Evolutionary conservation across 2,329 filamentous ascomycete species (phyloP).

Genomic region (Colletotrichum kahawae): DNA sequence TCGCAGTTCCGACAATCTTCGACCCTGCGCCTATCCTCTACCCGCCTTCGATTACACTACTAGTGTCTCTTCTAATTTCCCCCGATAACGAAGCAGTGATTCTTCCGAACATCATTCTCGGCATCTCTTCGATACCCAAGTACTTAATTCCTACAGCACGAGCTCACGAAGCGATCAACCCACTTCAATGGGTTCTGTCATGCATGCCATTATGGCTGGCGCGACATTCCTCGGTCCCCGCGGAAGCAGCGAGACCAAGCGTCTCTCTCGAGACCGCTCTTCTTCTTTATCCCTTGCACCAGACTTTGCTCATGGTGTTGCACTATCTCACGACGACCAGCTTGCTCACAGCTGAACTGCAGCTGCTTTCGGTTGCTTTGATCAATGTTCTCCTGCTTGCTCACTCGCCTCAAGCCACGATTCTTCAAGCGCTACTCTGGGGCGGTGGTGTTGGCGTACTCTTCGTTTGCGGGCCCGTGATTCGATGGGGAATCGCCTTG

Average conservation of each 20-base stretch:
- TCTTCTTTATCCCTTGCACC: slow-evolving; percentile 83
- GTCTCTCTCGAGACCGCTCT: slow-evolving; percentile 63
- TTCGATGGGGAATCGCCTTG: slow-evolving; percentile 83
- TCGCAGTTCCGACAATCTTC: slow-evolving; percentile 74
- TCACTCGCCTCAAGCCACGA: slow-evolving; percentile 80
- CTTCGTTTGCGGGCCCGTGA: slow-evolving; percentile 72
- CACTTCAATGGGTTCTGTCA: slow-evolving; percentile 80
- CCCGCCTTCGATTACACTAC: slow-evolving; percentile 75
- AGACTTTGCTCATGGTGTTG: slow-evolving; percentile 74
- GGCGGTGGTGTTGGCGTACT: slow-evolving; percentile 80
- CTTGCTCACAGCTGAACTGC: slow-evolving; percentile 83
- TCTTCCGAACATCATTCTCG: slow-evolving; percentile 81
- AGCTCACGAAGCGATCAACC: slow-evolving; percentile 61
- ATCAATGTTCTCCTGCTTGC: slow-evolving; percentile 83
- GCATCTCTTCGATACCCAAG: slow-evolving; percentile 77
- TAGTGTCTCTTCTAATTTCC: slow-evolving; percentile 78
- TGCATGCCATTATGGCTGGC: slow-evolving; percentile 63
- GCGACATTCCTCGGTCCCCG: background rate
- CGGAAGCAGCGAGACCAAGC: slow-evolving; percentile 26
- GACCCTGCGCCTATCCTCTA: slow-evolving; percentile 93
- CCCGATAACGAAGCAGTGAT: slow-evolving; percentile 65
- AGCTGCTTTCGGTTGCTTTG: slow-evolving; percentile 81
- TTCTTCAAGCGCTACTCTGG: slow-evolving; percentile 87
- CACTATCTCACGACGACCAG: slow-evolving; percentile 88
- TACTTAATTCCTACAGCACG: slow-evolving; percentile 71